These are phyloP conservation scores for Pythium guiyangense DNA, from an alignment of 352 stramenopile genomes.

Conservation along the genomic window DNA sequence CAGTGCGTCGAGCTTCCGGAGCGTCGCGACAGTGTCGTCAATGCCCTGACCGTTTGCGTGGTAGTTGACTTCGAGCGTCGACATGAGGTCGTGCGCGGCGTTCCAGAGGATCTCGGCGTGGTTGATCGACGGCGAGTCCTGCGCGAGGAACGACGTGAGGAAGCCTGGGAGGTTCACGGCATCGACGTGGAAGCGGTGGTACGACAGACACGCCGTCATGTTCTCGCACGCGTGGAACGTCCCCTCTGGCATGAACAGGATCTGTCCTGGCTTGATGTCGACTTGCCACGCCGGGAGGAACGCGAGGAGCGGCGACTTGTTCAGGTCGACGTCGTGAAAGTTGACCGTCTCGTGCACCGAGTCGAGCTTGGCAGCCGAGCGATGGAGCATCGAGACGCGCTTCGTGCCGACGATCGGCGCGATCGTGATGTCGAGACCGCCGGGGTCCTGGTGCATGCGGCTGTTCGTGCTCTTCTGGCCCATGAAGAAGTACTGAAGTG, in stretches of 20 bases:
- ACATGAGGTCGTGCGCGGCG: slow-evolving; percentile 83
- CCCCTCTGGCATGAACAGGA: slow-evolving; percentile 91
- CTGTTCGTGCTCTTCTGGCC: slow-evolving; percentile 84
- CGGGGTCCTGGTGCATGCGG: slow-evolving; percentile 88
- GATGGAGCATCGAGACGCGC: slow-evolving; percentile 71
- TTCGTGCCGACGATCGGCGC: slow-evolving; percentile 89
- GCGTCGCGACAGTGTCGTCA: slow-evolving; percentile 30
- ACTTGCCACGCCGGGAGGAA: slow-evolving; percentile 86
- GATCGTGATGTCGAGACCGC: slow-evolving; percentile 92
- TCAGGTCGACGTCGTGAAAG: slow-evolving; percentile 78
- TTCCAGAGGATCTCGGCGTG: slow-evolving; percentile 94
- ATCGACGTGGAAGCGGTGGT: slow-evolving; percentile 93
- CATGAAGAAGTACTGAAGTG: slow-evolving; percentile 96
- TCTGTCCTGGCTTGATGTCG: slow-evolving; percentile 89
- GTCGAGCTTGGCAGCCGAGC: slow-evolving; percentile 75
- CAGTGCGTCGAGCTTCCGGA: slow-evolving; percentile 65
- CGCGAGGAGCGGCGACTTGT: slow-evolving; percentile 84
- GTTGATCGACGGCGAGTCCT: slow-evolving; percentile 88
- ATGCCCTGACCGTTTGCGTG: slow-evolving; percentile 45
- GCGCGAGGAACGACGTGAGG: slow-evolving; percentile 83
- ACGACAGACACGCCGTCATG: slow-evolving; percentile 90
- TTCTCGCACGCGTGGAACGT: slow-evolving; percentile 93
- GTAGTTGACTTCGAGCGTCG: slow-evolving; percentile 76
- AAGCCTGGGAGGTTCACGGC: slow-evolving; percentile 89
- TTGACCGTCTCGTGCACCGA: slow-evolving; percentile 79